phyloP scores from a whole-genome alignment of 1,284 basidiomycete species.

The Ceratobasidium sp. region DNA sequence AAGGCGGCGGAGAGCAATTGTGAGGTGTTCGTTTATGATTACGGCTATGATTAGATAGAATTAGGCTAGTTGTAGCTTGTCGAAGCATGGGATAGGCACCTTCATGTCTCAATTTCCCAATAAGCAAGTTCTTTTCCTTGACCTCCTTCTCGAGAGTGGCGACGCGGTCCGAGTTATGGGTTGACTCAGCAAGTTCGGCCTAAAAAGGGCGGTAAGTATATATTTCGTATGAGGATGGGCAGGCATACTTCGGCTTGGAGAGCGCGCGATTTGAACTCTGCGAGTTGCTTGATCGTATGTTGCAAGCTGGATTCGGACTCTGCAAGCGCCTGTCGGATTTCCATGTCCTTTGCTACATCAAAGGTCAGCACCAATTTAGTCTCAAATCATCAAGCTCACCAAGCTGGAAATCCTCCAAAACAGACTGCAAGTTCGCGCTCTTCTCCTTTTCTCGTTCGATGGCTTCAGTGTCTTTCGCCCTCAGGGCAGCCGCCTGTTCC shows the following conservation, averaged over 20 bases:
- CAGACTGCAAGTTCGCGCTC: constrained; percentile 86
- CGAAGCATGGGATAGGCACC: constrained; percentile 60
- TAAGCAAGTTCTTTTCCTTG: constrained; percentile 92
- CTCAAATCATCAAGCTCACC: constrained; percentile 63
- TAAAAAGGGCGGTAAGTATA: constrained; percentile 12
- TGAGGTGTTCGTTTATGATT: constrained; percentile 97
- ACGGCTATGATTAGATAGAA: constrained; percentile 67
- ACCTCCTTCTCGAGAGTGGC: constrained; percentile 86
- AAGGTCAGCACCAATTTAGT: not conserved
- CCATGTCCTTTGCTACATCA: constrained; percentile 73
- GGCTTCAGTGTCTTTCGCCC: constrained; percentile 62
- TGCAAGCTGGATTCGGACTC: constrained; percentile 82
- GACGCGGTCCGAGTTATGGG: constrained; percentile 72
- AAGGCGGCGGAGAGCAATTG: constrained; percentile 93
- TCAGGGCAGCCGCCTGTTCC: constrained; percentile 69
- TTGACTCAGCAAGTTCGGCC: constrained; percentile 73
- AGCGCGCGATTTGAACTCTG: constrained; percentile 87
- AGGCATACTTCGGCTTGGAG: constrained; percentile 78
- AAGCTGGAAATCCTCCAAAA: constrained; percentile 93
- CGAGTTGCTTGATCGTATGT: constrained; percentile 76
- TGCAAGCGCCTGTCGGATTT: constrained; percentile 78
- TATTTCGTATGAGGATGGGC: constrained; percentile 45
- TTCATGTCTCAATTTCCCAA: constrained; percentile 94
- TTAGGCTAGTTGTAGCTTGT: not conserved
- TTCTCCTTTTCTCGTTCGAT: constrained; percentile 79